Base-by-base conservation (phyloP, 192 early-diverging fungal genomes). In the Coemansia sp. region DNA sequence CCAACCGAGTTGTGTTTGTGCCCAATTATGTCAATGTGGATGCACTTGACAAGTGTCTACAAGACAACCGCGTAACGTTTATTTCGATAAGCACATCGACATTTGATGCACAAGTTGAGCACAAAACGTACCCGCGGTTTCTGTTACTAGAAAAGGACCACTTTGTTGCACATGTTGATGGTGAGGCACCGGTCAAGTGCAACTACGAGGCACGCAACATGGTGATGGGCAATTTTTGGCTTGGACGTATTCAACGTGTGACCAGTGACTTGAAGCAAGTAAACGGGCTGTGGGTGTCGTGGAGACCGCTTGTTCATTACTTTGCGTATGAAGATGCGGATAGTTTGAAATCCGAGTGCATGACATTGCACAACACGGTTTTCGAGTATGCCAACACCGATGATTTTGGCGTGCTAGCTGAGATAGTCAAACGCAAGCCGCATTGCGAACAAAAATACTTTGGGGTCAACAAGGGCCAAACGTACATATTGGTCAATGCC, bases 101-200 rank as follows among this genome's bases (percentile, higher is more conserved):
- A 23, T 59, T 59, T 59, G 32, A n/a, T 17, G 23, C 58, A 5
- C 19, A 59, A 11, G 39, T 17, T 17, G 15, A 59, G 39, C 58
- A 29, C 2, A 41, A 59, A 17, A 10, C 17, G 2, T 15, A 15
- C 12, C 2, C 2, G 14, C 37, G 29, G 58, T 59, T 59, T 59
- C 22, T 59, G 37, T 10, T 59, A 11, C 38, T 59, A 12, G 58
- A 45, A 59, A 37, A 38, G 58, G 58, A 59, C 14, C 23, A 59
- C 11, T 59, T 59, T 24, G n/a, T 9, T n/a, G 39, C 38, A 4
- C 39, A 17, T 43, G 6, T 59, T 59, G 10, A 38, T n/a, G 58
- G 41, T 7, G 24, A 29, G 2, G 58, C 32, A 14, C 58, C 58
- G 17, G 3, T 59, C 5, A 59, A 59, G 29, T 59, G 58, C 38